A percentile compares a stretch with the other conserved stretches of the same genome.
Evolutionary conservation across 106 monocot genomes (phyloP).

Genomic region (Dactylorhiza incarnata): DNA sequence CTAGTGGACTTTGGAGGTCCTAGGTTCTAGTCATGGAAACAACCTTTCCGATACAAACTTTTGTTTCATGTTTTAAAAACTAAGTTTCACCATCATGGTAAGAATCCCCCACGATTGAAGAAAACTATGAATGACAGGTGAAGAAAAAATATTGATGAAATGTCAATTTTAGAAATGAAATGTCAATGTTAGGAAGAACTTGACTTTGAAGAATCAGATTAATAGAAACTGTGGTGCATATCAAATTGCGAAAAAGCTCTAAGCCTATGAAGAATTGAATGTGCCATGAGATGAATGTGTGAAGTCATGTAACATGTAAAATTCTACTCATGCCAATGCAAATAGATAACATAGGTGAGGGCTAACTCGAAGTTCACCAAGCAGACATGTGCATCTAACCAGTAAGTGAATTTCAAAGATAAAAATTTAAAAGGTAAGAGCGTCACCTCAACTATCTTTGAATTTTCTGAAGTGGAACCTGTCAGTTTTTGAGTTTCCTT

Average conservation of each 20-base stretch:
- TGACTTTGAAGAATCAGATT: background rate
- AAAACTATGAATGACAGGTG: background rate
- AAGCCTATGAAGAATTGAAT: too few relatives aligned
- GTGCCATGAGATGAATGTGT: too few relatives aligned
- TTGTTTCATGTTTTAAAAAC: background rate
- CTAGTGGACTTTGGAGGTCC: too few relatives aligned
- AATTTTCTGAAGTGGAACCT: constrained; percentile 18
- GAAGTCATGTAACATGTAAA: too few relatives aligned
- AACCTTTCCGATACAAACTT: too few relatives aligned
- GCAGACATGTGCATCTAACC: background rate
- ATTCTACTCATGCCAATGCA: too few relatives aligned
- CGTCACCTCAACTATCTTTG: constrained; percentile 46
- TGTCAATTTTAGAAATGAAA: background rate
- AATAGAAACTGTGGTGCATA: background rate
- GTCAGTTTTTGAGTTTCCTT: constrained; percentile 17
- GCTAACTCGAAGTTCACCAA: background rate
- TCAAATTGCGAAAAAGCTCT: background rate
- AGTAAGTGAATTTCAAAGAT: background rate
- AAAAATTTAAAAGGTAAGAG: background rate
- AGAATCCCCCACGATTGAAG: background rate
- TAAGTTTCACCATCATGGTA: background rate
- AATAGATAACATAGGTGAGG: background rate
- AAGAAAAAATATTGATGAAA: background rate
- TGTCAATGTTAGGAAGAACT: background rate
- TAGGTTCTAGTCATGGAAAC: too few relatives aligned